Evolutionary conservation across 1,284 basidiomycete genomes (phyloP).

Genomic region (Chalciporus sp.): DNA sequence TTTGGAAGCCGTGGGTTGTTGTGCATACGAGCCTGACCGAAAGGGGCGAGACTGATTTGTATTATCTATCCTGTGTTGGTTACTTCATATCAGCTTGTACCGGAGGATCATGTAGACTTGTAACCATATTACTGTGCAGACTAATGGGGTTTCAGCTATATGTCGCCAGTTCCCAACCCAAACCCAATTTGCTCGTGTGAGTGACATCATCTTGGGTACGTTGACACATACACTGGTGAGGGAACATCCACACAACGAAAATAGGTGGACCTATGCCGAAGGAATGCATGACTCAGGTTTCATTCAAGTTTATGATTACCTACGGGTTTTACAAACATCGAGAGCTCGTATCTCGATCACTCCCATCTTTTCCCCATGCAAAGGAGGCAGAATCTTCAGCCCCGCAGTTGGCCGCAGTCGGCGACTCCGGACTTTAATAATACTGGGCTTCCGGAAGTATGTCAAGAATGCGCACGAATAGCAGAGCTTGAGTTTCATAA

Average conservation of each 20-base stretch:
- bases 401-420: too few species aligned
- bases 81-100: background rate
- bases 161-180: background rate
- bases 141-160: background rate
- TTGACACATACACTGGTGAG: too few species aligned
- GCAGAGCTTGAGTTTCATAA: background rate
- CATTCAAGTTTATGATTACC: background rate
- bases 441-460: background rate
- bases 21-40: conserved; percentile 44
- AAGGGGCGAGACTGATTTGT: conserved; percentile 6
- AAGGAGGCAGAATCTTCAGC: too few species aligned
- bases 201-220: too few species aligned
- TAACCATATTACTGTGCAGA: conserved; percentile 12
- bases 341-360: background rate
- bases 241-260: background rate
- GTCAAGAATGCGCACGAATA: background rate
- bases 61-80: background rate
- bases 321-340: too few species aligned
- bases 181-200: too few species aligned
- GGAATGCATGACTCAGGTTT: too few species aligned
- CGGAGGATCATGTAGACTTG: conserved; percentile 10
- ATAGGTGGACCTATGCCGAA: background rate
- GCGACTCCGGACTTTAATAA: too few species aligned
- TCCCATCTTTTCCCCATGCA: background rate
- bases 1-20: conserved; percentile 49